These are phyloP conservation scores for Saccharum spontaneum DNA, from an alignment of 176 grass and related monocot species.

Conservation along the genomic window DNA sequence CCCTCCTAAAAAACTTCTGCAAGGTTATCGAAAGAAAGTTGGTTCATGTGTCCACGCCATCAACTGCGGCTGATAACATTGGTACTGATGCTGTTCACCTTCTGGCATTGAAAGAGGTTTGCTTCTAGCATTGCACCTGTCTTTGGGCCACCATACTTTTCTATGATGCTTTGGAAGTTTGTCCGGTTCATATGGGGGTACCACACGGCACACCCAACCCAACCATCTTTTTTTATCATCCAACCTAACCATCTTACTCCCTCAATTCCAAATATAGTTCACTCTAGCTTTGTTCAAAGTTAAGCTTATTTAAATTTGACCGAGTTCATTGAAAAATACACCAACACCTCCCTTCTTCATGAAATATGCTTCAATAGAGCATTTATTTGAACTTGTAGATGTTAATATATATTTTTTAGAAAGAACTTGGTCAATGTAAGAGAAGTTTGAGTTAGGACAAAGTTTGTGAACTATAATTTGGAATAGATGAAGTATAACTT, in stretches of 20 bases:
- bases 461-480: not conserved
- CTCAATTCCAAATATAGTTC: not conserved
- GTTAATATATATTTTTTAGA: not conserved
- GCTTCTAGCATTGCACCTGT: constrained; percentile 10
- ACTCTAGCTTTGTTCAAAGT: not conserved
- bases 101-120: constrained; percentile 97
- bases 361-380: not conserved
- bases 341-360: not conserved
- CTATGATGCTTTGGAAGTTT: constrained; percentile 24
- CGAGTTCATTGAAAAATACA: not conserved
- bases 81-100: constrained; percentile 85
- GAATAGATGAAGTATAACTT: not conserved
- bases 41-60: constrained; percentile 75
- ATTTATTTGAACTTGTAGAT: not conserved
- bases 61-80: constrained; percentile 69
- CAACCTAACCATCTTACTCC: not conserved
- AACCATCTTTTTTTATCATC: not conserved
- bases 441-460: not conserved
- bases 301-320: not conserved
- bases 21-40: constrained; percentile 92
- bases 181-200: not conserved
- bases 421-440: not conserved
- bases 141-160: constrained; percentile 11
- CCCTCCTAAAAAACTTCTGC: constrained; percentile 25
- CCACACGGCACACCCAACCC: not conserved